Percentiles rank a stretch among this genome's conserved stretches.
phyloP scores from a whole-genome alignment of 805 yeast genomes.

The Suhomyces faveliae region DNA sequence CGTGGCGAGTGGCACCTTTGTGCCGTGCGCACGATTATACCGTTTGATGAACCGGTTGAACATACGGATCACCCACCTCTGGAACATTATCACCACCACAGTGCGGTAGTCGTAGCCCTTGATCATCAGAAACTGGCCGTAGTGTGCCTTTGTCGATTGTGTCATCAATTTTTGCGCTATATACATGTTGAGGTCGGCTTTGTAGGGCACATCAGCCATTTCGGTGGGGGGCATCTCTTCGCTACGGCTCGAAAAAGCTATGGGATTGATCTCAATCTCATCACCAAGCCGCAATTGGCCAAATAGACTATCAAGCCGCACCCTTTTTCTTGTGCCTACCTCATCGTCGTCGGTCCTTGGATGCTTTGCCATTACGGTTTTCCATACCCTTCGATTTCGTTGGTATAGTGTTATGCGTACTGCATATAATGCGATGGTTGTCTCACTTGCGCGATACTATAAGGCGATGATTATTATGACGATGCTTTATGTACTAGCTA shows the following conservation, averaged over 20 bases:
- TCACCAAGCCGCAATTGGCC: slow-evolving; percentile 19
- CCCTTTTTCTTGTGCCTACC: slow-evolving; percentile 20
- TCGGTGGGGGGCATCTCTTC: slow-evolving; percentile 7
- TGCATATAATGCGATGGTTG: too few species aligned
- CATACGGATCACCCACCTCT: slow-evolving; percentile 34
- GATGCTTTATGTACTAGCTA: not conserved
- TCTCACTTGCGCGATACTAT: not conserved
- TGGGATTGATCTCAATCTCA: slow-evolving; percentile 14
- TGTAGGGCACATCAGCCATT: slow-evolving; percentile 10
- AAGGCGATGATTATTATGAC: too few species aligned
- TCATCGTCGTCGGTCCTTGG: slow-evolving; percentile 4
- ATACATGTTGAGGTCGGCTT: slow-evolving; percentile 15
- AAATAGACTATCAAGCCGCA: slow-evolving; percentile 31
- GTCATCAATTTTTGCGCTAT: slow-evolving; percentile 23
- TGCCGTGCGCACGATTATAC: slow-evolving; percentile 22
- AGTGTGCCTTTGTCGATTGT: slow-evolving; percentile 21
- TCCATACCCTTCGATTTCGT: not conserved
- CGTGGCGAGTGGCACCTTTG: slow-evolving; percentile 18
- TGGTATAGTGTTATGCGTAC: not conserved
- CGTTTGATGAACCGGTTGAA: slow-evolving; percentile 34
- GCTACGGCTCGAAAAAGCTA: slow-evolving; percentile 12
- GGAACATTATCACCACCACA: slow-evolving; percentile 28
- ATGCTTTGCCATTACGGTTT: slow-evolving; percentile 5
- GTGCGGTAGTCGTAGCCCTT: slow-evolving; percentile 25
- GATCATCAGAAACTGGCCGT: slow-evolving; percentile 20